phyloP scores from a whole-genome alignment of 2,329 filamentous ascomycete species.

The Cordyceps cateniannulata region DNA sequence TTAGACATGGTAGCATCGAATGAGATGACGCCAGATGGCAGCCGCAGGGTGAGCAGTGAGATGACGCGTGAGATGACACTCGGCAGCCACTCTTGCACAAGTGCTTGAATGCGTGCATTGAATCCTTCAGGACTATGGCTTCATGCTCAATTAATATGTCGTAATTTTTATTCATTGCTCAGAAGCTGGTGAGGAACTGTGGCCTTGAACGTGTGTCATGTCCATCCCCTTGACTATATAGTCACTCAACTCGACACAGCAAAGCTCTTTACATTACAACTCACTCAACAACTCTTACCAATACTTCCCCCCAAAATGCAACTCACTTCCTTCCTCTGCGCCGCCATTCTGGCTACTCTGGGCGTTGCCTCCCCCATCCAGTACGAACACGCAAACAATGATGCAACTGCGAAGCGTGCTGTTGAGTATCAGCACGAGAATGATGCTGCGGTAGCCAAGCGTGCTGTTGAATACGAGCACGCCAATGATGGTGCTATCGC shows the following conservation, averaged over 20 bases:
- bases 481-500: too few species aligned
- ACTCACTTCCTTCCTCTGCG: neutral
- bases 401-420: neutral
- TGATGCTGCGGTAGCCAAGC: too few species aligned
- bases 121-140: too few species aligned
- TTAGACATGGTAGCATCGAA: too few species aligned
- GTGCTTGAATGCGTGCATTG: too few species aligned
- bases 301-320: neutral
- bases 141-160: too few species aligned
- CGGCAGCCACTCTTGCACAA: neutral
- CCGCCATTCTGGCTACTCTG: slow-evolving; percentile 1
- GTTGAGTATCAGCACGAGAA: too few species aligned
- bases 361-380: neutral
- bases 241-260: too few species aligned
- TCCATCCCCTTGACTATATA: neutral
- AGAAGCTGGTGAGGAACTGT: too few species aligned
- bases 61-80: slow-evolving; percentile 6
- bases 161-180: too few species aligned
- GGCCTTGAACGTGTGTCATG: too few species aligned
- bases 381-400: neutral
- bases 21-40: neutral
- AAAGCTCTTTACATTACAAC: neutral
- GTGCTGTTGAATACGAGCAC: too few species aligned
- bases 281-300: neutral
- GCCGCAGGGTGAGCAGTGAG: neutral